These are phyloP conservation scores for Pholiota adiposa DNA, from an alignment of 1,284 basidiomycete species.

Conservation along the genomic window DNA sequence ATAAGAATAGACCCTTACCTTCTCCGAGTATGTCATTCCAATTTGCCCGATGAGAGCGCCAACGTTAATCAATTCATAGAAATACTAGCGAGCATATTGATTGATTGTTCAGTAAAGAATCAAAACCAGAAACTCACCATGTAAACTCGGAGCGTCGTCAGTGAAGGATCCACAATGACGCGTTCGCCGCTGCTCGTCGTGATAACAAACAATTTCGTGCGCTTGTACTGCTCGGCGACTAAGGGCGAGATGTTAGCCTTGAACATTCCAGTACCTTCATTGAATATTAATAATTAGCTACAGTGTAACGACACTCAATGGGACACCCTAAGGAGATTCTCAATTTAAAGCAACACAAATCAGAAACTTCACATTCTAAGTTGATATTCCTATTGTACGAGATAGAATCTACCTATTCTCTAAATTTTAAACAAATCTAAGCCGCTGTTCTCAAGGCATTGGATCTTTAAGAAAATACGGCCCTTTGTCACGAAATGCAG, in stretches of 20 bases:
- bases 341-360: no score
- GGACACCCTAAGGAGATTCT: no score
- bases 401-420: no score
- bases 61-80: constrained; percentile 81
- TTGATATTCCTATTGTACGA: no score
- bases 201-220: constrained; percentile 57
- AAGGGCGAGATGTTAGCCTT: constrained; percentile 83
- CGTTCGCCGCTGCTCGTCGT: constrained; percentile 68
- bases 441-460: no score
- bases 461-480: no score
- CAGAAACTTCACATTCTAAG: no score
- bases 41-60: constrained; percentile 77
- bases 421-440: no score
- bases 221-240: constrained; percentile 77
- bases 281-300: background rate
- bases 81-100: constrained; percentile 51
- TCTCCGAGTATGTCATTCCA: constrained; percentile 74
- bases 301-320: no score
- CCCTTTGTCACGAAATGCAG: no score
- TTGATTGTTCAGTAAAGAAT: background rate
- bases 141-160: constrained; percentile 75
- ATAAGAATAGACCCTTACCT: constrained; percentile 47
- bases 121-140: constrained; percentile 48
- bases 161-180: constrained; percentile 80
- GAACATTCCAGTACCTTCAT: constrained; percentile 69